Evolutionary conservation across 768 basidiomycete species (phyloP).

Genomic region (Cystobasidium onofrii): DNA sequence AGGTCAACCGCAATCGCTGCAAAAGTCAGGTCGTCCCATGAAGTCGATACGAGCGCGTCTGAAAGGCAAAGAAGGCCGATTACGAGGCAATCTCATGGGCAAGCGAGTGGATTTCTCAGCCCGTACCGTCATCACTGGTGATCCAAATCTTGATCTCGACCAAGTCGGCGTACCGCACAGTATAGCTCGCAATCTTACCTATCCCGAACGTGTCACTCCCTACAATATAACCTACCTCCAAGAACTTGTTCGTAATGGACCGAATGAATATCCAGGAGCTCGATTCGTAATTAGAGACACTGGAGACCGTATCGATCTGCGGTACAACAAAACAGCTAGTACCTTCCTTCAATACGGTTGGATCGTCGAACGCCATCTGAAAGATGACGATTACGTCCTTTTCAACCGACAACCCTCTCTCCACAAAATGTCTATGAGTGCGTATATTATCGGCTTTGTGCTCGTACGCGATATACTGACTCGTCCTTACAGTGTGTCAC

Average conservation of each 20-base stretch:
- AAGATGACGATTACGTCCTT: constrained; percentile 95
- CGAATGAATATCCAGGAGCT: constrained; percentile 88
- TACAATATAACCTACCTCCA: constrained; percentile 93
- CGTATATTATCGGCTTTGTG: constrained; percentile 13
- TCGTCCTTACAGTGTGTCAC: constrained; percentile 61
- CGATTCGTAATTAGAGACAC: constrained; percentile 95
- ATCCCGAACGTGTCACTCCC: constrained; percentile 93
- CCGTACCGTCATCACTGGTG: constrained; percentile 97
- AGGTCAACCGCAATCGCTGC: constrained; percentile 90
- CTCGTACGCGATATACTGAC: background rate
- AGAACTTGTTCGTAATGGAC: constrained; percentile 88
- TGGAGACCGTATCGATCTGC: constrained; percentile 89
- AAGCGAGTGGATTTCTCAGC: constrained; percentile 99
- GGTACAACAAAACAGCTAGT: constrained; percentile 91
- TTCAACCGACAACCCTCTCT: constrained; percentile 98
- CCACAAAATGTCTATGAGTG: constrained; percentile 99
- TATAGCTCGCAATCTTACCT: constrained; percentile 97
- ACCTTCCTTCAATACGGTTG: constrained; percentile 95
- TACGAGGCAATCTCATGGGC: constrained; percentile 97
- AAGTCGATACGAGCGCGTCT: constrained; percentile 96
- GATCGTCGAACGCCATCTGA: constrained; percentile 95
- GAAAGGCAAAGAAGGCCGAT: constrained; percentile 96
- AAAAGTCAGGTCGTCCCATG: constrained; percentile 93
- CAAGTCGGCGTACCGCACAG: constrained; percentile 91
- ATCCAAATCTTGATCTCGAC: constrained; percentile 90